Conservation (phyloP, 169 alveolate species). For the Plasmodium yoelii region DNA sequence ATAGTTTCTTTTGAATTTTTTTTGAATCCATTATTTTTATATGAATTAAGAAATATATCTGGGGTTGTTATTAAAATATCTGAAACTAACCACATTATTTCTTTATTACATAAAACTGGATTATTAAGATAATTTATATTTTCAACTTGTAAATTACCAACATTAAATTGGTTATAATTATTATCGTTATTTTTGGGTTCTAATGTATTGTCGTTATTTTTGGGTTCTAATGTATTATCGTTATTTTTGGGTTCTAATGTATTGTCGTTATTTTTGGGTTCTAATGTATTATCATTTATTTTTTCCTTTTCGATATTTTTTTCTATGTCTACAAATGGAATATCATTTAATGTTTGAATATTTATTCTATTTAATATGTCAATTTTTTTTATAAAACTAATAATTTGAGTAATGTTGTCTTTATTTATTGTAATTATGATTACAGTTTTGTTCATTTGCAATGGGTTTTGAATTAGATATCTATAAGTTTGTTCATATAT, state of each 20-base stretch:
- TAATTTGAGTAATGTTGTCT: slow-evolving; percentile 81
- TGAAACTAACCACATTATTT: slow-evolving; percentile 80
- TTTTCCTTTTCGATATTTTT: background rate
- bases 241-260: background rate
- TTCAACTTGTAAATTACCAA: slow-evolving; percentile 27
- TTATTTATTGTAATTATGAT: slow-evolving; percentile 82
- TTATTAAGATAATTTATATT: slow-evolving; percentile 9
- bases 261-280: background rate
- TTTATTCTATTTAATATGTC: slow-evolving; percentile 82
- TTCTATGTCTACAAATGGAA: slow-evolving; percentile 10
- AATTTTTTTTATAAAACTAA: slow-evolving; percentile 69
- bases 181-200: background rate
- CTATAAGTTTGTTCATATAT: slow-evolving; percentile 31
- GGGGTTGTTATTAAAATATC: slow-evolving; percentile 84
- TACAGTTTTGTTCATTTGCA: slow-evolving; percentile 61
- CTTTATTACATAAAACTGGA: slow-evolving; percentile 39
- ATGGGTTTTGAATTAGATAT: slow-evolving; percentile 41
- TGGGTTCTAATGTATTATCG: background rate
- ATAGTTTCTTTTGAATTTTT: slow-evolving; percentile 23
- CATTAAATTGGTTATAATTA: background rate
- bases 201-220: background rate
- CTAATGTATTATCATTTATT: background rate
- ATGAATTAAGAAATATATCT: slow-evolving; percentile 78
- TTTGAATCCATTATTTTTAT: slow-evolving; percentile 11
- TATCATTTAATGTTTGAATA: slow-evolving; percentile 81